A percentile compares a stretch with the other conserved stretches of the same genome.
Conservation (phyloP, 345 rosid species). For the Eucalyptus cloeziana region DNA sequence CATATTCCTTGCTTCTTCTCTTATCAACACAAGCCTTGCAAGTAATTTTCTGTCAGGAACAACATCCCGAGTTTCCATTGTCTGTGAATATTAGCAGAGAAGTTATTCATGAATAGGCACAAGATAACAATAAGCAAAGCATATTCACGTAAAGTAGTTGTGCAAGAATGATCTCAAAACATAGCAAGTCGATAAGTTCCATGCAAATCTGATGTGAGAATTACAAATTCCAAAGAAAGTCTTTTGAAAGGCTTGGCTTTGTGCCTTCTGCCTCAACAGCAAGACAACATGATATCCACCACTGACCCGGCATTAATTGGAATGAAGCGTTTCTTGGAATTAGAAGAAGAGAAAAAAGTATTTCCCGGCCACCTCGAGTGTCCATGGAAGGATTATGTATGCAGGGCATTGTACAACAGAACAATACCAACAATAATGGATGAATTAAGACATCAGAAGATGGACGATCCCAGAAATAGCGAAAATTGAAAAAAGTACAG, state of each 20-base stretch:
- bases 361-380: neutral
- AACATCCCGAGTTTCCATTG: conserved; percentile 83
- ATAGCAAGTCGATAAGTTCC: neutral
- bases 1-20: conserved; percentile 94
- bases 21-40: conserved; percentile 78
- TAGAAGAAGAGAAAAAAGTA: neutral
- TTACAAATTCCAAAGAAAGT: neutral
- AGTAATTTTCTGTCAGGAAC: conserved; percentile 81
- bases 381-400: neutral
- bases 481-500: neutral
- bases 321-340: neutral
- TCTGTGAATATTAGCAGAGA: conserved; percentile 19
- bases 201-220: neutral
- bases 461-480: neutral
- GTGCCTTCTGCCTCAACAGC: neutral
- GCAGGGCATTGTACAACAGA: neutral
- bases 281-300: neutral
- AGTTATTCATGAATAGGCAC: neutral
- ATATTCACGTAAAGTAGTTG: neutral
- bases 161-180: neutral
- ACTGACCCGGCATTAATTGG: neutral
- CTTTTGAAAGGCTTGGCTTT: neutral
- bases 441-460: neutral
- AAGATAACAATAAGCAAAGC: neutral
- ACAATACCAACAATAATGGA: neutral